A percentile compares a stretch with the other conserved stretches of the same genome.
phyloP scores from a whole-genome alignment of 345 rosid species.

The Mangifera indica region DNA sequence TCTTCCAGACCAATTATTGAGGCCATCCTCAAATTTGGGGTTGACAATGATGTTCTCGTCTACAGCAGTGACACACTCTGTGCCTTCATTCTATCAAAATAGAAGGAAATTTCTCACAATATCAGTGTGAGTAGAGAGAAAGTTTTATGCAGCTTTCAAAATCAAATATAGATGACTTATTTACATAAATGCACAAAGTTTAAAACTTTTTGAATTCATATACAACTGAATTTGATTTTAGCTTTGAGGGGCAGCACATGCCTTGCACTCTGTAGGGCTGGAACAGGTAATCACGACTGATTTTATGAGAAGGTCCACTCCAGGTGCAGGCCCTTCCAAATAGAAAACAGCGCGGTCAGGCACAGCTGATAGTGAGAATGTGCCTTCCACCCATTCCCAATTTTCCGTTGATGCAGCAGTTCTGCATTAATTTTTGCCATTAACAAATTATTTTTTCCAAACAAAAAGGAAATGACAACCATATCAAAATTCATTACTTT shows the following conservation, averaged over 20 bases:
- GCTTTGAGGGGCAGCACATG: slow-evolving; percentile 21
- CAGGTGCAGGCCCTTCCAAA: slow-evolving; percentile 92
- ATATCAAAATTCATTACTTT: slow-evolving; percentile 56
- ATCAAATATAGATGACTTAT: not conserved
- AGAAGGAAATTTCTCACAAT: not conserved
- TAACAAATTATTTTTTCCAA: not conserved
- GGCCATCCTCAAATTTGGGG: slow-evolving; percentile 77
- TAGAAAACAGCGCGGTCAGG: slow-evolving; percentile 71
- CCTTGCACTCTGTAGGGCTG: slow-evolving; percentile 41
- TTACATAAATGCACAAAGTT: not conserved
- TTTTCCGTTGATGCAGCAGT: slow-evolving; percentile 53
- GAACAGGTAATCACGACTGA: slow-evolving; percentile 62
- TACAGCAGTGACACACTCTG: slow-evolving; percentile 26
- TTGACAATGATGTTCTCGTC: slow-evolving; percentile 63
- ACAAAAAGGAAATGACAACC: slow-evolving; percentile 4
- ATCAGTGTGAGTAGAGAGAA: not conserved
- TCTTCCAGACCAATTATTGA: slow-evolving; percentile 88
- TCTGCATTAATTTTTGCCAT: slow-evolving; percentile 40
- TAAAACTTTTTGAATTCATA: not conserved
- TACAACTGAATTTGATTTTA: not conserved
- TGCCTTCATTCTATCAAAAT: slow-evolving; percentile 26
- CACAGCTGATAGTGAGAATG: slow-evolving; percentile 57
- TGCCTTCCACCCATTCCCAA: slow-evolving; percentile 81
- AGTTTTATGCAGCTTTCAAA: not conserved
- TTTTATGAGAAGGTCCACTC: slow-evolving; percentile 67